Percentiles rank a stretch among this genome's conserved stretches.
These are phyloP conservation scores for Lithohypha guttulata DNA, from an alignment of 2,329 filamentous ascomycete genomes.

Conservation along the genomic window DNA sequence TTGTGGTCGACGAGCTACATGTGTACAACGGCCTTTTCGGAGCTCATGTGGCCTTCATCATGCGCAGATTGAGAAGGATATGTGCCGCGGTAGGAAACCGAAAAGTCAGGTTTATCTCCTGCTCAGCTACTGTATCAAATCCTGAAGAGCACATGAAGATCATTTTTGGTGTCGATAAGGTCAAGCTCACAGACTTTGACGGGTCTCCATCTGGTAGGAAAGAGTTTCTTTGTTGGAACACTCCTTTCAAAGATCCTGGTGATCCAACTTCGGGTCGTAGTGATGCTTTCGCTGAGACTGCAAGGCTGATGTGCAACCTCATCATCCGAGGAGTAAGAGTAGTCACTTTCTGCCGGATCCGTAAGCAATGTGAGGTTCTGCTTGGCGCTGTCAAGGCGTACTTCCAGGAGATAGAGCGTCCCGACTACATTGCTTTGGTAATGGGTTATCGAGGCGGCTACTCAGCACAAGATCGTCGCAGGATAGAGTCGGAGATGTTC, in stretches of 20 bases:
- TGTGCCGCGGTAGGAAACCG: slow-evolving; percentile 84
- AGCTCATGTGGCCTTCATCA: slow-evolving; percentile 86
- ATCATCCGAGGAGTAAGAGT: slow-evolving; percentile 79
- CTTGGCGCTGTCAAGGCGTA: slow-evolving; percentile 71
- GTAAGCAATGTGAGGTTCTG: slow-evolving; percentile 79
- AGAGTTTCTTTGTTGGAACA: slow-evolving; percentile 97
- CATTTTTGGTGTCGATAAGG: slow-evolving; percentile 79
- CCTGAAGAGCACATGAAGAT: slow-evolving; percentile 83
- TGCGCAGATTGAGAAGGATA: slow-evolving; percentile 76
- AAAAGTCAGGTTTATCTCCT: slow-evolving; percentile 81
- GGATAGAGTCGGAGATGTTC: slow-evolving; percentile 94
- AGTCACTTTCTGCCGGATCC: slow-evolving; percentile 82
- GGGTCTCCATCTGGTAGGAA: slow-evolving; percentile 87
- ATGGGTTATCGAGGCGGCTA: slow-evolving; percentile 97
- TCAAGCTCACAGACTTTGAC: slow-evolving; percentile 76
- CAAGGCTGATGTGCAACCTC: slow-evolving; percentile 79
- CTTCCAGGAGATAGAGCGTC: slow-evolving; percentile 58
- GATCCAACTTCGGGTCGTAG: slow-evolving; percentile 81
- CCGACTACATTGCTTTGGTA: slow-evolving; percentile 66
- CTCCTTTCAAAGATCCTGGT: slow-evolving; percentile 77
- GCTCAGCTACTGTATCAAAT: slow-evolving; percentile 92
- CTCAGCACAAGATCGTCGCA: slow-evolving; percentile 75
- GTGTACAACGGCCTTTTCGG: slow-evolving; percentile 95
- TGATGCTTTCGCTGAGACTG: slow-evolving; percentile 73
- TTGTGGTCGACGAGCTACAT: slow-evolving; percentile 85